phyloP scores from a whole-genome alignment of 108 stramenopile species.

The Parmales sp. region DNA sequence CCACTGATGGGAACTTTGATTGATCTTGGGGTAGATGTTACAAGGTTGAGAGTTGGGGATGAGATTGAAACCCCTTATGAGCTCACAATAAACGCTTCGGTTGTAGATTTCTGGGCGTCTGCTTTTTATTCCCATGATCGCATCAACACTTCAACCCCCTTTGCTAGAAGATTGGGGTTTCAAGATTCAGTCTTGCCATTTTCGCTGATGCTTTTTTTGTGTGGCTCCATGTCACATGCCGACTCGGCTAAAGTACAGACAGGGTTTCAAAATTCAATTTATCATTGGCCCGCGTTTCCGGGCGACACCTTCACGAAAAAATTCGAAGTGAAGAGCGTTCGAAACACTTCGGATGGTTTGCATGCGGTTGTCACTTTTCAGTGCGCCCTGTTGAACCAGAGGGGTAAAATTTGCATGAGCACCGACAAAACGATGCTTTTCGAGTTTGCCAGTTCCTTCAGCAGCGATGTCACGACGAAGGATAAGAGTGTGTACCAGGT shows the following conservation, averaged over 20 bases:
- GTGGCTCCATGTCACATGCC: conserved; percentile 65
- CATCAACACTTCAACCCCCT: conserved; percentile 74
- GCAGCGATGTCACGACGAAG: conserved; percentile 19
- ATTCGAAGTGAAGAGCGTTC: conserved; percentile 52
- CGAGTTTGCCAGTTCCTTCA: conserved; percentile 58
- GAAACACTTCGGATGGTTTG: conserved; percentile 60
- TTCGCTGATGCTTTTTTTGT: conserved; percentile 56
- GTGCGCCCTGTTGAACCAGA: conserved; percentile 71
- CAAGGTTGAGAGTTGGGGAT: too few species aligned
- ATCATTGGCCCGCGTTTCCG: conserved; percentile 71
- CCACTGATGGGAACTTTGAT: too few species aligned
- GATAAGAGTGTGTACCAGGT: conserved; percentile 1
- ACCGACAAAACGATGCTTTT: conserved; percentile 75
- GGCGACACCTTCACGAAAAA: conserved; percentile 74
- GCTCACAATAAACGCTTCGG: conserved; percentile 51
- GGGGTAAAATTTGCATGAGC: conserved; percentile 62
- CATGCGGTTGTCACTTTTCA: conserved; percentile 45
- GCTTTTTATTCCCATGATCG: conserved; percentile 74
- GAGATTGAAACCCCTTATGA: conserved; percentile 62
- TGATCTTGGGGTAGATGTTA: too few species aligned
- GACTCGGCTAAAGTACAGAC: conserved; percentile 76
- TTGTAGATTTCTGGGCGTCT: conserved; percentile 69
- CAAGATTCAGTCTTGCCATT: conserved; percentile 72
- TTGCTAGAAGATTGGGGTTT: conserved; percentile 62
- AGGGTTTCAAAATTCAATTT: conserved; percentile 54